Conservation (phyloP, 2,329 filamentous ascomycete genomes). For the Penicillium sp. region DNA sequence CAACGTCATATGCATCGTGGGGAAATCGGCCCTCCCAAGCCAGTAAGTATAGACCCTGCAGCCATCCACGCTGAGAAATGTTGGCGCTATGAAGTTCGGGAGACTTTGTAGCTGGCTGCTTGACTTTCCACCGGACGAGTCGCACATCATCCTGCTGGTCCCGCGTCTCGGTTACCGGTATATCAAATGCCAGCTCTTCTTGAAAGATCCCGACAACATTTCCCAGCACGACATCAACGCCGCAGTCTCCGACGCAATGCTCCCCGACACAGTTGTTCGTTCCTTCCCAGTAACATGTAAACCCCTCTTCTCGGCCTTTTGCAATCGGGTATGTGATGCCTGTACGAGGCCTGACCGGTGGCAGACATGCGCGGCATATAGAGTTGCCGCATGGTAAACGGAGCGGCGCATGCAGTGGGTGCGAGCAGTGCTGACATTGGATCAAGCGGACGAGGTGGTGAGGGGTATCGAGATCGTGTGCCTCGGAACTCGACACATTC, state of each 20-base stretch:
- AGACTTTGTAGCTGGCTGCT: slow-evolving; percentile 6
- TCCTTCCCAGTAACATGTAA: slow-evolving; percentile 60
- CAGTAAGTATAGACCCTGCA: slow-evolving; percentile 63
- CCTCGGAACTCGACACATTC: slow-evolving; percentile 21
- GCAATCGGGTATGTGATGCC: slow-evolving; percentile 74
- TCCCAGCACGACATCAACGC: slow-evolving; percentile 67
- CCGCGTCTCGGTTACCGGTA: slow-evolving; percentile 3
- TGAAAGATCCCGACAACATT: slow-evolving; percentile 63
- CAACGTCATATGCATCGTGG: slow-evolving; percentile 51
- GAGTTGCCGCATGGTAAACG: slow-evolving; percentile 77
- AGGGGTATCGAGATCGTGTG: slow-evolving; percentile 49
- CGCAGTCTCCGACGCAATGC: slow-evolving; percentile 72
- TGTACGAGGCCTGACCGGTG: slow-evolving; percentile 57
- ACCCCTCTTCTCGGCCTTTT: slow-evolving; percentile 61
- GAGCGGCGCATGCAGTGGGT: slow-evolving; percentile 61
- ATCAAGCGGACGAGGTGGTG: slow-evolving; percentile 65
- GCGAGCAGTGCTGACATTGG: slow-evolving; percentile 71
- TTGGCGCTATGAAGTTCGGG: slow-evolving; percentile 3
- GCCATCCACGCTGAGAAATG: slow-evolving; percentile 11
- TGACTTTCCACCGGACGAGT: slow-evolving; percentile 26
- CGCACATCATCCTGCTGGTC: slow-evolving; percentile 28
- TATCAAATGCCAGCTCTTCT: slow-evolving; percentile 19
- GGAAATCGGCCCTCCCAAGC: slow-evolving; percentile 57
- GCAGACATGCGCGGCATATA: slow-evolving; percentile 70
- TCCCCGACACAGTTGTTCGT: slow-evolving; percentile 56